These are phyloP conservation scores for Colletotrichum abscissum DNA, from an alignment of 2,329 filamentous ascomycete genomes.

Conservation along the genomic window DNA sequence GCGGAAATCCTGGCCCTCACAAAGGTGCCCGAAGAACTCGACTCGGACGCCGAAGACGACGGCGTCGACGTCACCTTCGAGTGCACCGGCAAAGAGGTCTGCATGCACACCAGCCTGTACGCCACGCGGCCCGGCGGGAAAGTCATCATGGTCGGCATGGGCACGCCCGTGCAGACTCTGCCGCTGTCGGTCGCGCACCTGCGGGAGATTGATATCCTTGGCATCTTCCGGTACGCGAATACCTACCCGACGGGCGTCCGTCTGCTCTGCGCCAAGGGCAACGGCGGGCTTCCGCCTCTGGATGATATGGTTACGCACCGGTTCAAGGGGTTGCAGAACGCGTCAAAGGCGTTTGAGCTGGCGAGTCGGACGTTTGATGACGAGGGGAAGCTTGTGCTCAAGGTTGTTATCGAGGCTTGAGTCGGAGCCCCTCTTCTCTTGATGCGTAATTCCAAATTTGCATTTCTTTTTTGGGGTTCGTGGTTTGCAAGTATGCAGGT, in stretches of 20 bases:
- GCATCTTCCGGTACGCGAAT: constrained; percentile 80
- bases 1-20: constrained; percentile 59
- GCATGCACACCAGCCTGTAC: constrained; percentile 81
- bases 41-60: constrained; percentile 62
- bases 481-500: not conserved
- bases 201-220: constrained; percentile 82
- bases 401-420: constrained; percentile 74
- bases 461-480: not conserved
- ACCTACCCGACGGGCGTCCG: constrained; percentile 79
- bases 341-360: constrained; percentile 75
- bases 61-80: constrained; percentile 80
- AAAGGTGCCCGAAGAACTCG: constrained; percentile 40
- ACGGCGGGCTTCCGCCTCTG: constrained; percentile 67
- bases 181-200: constrained; percentile 79
- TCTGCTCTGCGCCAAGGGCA: constrained; percentile 61
- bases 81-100: constrained; percentile 80
- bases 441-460: not conserved
- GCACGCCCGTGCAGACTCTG: constrained; percentile 79
- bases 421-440: not conserved
- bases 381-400: constrained; percentile 75
- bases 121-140: constrained; percentile 77
- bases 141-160: constrained; percentile 84
- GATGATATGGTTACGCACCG: constrained; percentile 80
- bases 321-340: constrained; percentile 72
- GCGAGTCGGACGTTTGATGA: constrained; percentile 76